Percentiles rank a stretch among this genome's conserved stretches.
Conservation (phyloP, 1,284 basidiomycete genomes). For the Boletus semigastroideus region DNA sequence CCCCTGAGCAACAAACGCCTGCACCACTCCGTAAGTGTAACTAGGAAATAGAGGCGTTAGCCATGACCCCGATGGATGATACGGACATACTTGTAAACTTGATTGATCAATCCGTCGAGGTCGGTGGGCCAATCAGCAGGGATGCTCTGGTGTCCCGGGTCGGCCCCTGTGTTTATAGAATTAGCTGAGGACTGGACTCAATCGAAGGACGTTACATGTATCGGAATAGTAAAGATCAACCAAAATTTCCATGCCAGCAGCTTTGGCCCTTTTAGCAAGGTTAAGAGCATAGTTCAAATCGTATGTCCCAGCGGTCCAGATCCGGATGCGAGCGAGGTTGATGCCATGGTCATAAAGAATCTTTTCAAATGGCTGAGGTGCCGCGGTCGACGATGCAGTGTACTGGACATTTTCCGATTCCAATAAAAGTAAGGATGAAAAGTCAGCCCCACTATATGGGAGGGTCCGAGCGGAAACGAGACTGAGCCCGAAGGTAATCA, state of each 20-base stretch:
- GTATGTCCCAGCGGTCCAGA: slow-evolving; percentile 16
- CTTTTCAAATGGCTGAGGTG: slow-evolving; percentile 9
- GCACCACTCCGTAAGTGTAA: slow-evolving; percentile 13
- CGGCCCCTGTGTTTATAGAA: slow-evolving; percentile 4
- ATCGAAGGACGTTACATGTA: slow-evolving; percentile 6
- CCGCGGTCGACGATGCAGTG: not conserved
- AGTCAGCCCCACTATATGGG: slow-evolving; percentile 15
- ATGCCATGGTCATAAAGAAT: slow-evolving; percentile 9
- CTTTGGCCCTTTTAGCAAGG: slow-evolving; percentile 12
- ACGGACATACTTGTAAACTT: slow-evolving; percentile 12
- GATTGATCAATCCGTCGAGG: slow-evolving; percentile 5
- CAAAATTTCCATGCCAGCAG: slow-evolving; percentile 17
- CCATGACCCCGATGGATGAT: not conserved
- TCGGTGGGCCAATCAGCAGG: slow-evolving; percentile 16
- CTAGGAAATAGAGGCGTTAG: not conserved
- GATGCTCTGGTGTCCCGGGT: slow-evolving; percentile 13
- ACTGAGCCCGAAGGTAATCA: not conserved
- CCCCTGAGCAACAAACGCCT: slow-evolving; percentile 14
- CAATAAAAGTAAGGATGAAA: slow-evolving; percentile 18
- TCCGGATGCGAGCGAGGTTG: slow-evolving; percentile 18
- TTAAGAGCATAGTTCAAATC: slow-evolving; percentile 12
- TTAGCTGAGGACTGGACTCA: not conserved
- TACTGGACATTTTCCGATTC: slow-evolving; percentile 8
- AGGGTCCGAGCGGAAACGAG: slow-evolving; percentile 8
- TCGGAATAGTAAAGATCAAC: slow-evolving; percentile 16